Evolutionary conservation across 1,284 basidiomycete species (phyloP).

Genomic region (Erythrobasidium hasegawianum): DNA sequence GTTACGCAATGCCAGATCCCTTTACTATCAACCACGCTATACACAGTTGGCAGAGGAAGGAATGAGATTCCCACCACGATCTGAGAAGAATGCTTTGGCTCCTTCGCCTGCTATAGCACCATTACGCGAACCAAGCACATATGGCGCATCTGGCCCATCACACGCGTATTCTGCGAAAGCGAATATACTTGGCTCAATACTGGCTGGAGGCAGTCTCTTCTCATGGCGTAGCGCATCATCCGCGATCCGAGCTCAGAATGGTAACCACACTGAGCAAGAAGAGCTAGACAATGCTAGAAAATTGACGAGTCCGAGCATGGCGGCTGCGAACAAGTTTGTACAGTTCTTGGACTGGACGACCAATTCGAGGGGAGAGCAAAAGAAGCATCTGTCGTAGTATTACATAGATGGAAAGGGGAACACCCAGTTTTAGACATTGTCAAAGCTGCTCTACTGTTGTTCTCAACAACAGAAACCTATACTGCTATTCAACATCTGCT

Average conservation of each 20-base stretch:
- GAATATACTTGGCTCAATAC: constrained; percentile 7
- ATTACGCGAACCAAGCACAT: constrained; percentile 20
- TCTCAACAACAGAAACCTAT: constrained; percentile 3
- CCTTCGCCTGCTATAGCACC: not conserved
- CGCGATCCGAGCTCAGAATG: constrained; percentile 22
- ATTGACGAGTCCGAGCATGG: constrained; percentile 14
- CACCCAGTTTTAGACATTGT: no score
- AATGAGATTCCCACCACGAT: constrained; percentile 34
- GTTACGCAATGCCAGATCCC: constrained; percentile 32
- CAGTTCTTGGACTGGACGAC: constrained; percentile 32
- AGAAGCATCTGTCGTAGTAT: constrained; percentile 8
- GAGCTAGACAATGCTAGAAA: not conserved
- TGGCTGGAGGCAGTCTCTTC: constrained; percentile 4
- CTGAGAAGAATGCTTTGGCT: constrained; percentile 20
- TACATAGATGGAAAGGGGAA: no score
- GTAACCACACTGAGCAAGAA: not conserved
- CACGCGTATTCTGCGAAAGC: not conserved
- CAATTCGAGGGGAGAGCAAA: constrained; percentile 22
- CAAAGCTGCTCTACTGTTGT: no score
- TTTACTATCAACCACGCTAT: constrained; percentile 25
- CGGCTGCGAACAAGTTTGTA: constrained; percentile 19
- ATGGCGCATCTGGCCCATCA: constrained; percentile 6
- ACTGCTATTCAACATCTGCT: no score
- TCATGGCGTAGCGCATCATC: constrained; percentile 28
- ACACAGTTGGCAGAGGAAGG: constrained; percentile 37